Evolutionary conservation across 2,329 filamentous ascomycete genomes (phyloP), one percentile per base, ranked within the genome.

Genomic region (Monosporascus sp.): DNA sequence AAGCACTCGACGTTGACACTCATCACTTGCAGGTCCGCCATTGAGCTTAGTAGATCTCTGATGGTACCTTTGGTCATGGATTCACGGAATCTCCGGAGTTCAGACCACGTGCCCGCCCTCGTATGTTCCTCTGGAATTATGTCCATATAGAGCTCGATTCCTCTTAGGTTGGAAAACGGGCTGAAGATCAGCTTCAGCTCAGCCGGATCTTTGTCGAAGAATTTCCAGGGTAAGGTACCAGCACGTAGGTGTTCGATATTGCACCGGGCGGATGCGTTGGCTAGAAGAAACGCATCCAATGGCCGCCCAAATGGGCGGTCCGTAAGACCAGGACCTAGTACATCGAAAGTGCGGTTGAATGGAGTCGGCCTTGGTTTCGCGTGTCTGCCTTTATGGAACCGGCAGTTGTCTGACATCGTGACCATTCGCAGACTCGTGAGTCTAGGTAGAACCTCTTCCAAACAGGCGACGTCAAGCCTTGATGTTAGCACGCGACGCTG

Each of bases 301-400:
- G 7, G n/a, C 3, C 39, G 39, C 2, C n/a, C 39, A 1, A 18
- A 3, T n/a, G n/a, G 4, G 39, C 2, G 7, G 39, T 7, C n/a
- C n/a, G 2, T 5, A 3, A 11, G 4, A 5, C 14, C 0, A 3
- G 7, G 39, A 11, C 2, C 0, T 11, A 5, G 7, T 5, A 1
- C 11, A 20, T 3, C 0, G 18, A 43, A 1, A 1, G n/a, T 43
- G 39, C 9, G 2, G 17, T 18, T 5, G 17, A 11, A 18, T 18
- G 18, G 39, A n/a, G 4, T 43, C 39, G 27, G 27, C 27, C 27
- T 27, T 3, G 8, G 8, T 27, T 1, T 27, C 27, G 9, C 27
- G 11, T 4, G 1, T 3, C 27, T 1, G 3, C 3, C 27, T 9
- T 1, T 1, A 9, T 43, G 6, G 39, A 22, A 22, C 17, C 3